phyloP scores from a whole-genome alignment of 2,329 filamentous ascomycete genomes.

The Leptodontidium sp. region DNA sequence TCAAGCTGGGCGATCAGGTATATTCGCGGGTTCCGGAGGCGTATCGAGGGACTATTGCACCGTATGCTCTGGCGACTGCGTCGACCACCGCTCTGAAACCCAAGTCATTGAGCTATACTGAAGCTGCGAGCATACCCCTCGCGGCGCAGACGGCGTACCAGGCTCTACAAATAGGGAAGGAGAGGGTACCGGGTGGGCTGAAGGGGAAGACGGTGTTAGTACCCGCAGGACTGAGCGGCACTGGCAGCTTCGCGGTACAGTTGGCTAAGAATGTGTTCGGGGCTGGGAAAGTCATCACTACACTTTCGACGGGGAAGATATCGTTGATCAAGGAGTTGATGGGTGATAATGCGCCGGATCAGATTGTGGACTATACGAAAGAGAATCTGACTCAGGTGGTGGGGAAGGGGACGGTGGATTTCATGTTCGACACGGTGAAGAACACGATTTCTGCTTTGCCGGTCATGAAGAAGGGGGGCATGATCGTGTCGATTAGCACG shows the following conservation, averaged over 20 bases:
- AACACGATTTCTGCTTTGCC: constrained; percentile 48
- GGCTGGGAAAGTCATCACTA: constrained; percentile 55
- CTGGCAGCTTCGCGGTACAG: constrained; percentile 51
- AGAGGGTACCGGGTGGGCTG: constrained; percentile 47
- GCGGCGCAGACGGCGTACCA: constrained; percentile 52
- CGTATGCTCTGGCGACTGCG: constrained; percentile 43
- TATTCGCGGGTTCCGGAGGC: constrained; percentile 48
- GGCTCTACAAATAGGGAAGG: constrained; percentile 47
- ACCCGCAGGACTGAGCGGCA: constrained; percentile 50
- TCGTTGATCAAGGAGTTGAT: constrained; percentile 49
- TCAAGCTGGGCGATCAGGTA: constrained; percentile 52
- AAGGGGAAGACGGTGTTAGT: constrained; percentile 52
- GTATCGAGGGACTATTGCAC: constrained; percentile 46
- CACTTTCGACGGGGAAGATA: constrained; percentile 54
- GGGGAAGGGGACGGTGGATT: constrained; percentile 50
- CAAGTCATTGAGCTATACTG: constrained; percentile 48
- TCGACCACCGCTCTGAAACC: constrained; percentile 51
- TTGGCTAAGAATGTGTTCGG: constrained; percentile 55
- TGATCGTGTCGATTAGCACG: constrained; percentile 44
- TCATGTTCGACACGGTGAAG: constrained; percentile 53
- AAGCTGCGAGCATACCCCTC: constrained; percentile 53
- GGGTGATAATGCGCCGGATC: constrained; percentile 51
- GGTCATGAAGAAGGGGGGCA: constrained; percentile 49
- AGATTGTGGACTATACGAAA: constrained; percentile 52
- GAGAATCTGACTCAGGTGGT: constrained; percentile 46